Evolutionary conservation across 495 filamentous ascomycete species (phyloP), one percentile per base, ranked within the genome.

Genomic region (Evernia prunastri): DNA sequence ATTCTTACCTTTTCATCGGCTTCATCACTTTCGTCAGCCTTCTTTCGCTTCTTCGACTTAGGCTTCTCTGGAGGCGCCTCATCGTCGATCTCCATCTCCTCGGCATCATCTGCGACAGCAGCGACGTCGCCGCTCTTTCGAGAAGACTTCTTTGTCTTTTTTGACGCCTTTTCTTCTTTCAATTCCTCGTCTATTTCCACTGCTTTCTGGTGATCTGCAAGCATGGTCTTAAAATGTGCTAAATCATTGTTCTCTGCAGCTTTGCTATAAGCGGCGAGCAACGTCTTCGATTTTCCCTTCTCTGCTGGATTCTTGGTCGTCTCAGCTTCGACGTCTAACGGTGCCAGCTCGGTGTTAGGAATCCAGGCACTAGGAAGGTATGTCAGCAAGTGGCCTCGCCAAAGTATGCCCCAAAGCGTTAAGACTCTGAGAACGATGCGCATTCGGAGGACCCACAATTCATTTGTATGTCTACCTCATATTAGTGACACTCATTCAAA

Each of bases 361-460:
- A 92, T 87, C 90, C 91, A 97, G 15, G 87, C 85, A 75, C 92
- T 97, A 67, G 40, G 66, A 40, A 45, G 15, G 18, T 35, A 36
- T 15, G 45, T 68, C 27, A 70, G 63, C 13, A 12, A 54, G 0
- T 42, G 7, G 33, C 37, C 23, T 23, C 27, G 13, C n/a, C 13
- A 27, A 35, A 10, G 31, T 47, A 47, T 59, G 12, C 33, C 53
- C 4, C 31, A n/a, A 15, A 25, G 4, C 35, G 15, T 59, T 3
- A 43, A 43, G 29, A 47, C 27, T 11, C 13, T 11, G 35, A 53
- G 35, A 42, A 31, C 35, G 9, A 29, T 9, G 12, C n/a, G 51
- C n/a, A 20, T 33, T 33, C 37, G 35, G n/a, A 59, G 11, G 13
- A 86, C 92, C 82, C 78, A 97, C 92, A 97, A 97, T 80, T 96